Evolutionary conservation across 441 rosid genomes (phyloP).

Genomic region (Populus hybrid): DNA sequence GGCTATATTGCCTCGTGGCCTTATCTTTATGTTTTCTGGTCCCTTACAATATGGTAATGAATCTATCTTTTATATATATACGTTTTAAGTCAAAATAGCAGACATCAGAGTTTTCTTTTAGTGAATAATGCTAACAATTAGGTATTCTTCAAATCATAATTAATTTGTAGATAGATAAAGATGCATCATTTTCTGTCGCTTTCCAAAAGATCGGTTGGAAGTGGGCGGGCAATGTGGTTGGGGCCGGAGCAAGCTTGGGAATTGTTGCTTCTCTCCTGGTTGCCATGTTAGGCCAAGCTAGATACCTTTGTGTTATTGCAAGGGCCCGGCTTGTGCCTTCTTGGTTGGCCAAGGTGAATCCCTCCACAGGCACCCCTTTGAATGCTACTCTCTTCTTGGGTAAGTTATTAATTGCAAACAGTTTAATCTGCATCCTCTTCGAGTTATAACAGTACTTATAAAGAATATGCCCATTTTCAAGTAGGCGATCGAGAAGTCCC

Average conservation of each 20-base stretch:
- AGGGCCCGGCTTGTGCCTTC: conserved; percentile 82
- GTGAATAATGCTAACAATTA: not conserved
- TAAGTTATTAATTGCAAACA: conserved; percentile 20
- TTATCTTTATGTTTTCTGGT: conserved; percentile 71
- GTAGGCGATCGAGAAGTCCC: not conserved
- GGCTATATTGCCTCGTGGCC: conserved; percentile 78
- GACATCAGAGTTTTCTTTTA: not conserved
- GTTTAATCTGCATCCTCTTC: not conserved
- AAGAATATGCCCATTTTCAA: too few species aligned
- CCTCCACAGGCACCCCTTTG: conserved; percentile 88
- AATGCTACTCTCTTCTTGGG: conserved; percentile 93
- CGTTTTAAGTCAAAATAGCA: not conserved
- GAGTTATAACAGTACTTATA: too few species aligned
- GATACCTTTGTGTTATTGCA: conserved; percentile 86
- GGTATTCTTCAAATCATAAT: conserved; percentile 10
- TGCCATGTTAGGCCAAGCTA: conserved; percentile 92
- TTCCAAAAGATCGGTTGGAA: conserved; percentile 65
- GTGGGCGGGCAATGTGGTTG: conserved; percentile 87
- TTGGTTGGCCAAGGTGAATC: conserved; percentile 89
- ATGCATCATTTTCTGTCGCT: conserved; percentile 64
- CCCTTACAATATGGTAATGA: conserved; percentile 69
- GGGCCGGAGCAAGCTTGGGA: conserved; percentile 91
- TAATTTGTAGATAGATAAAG: conserved; percentile 40
- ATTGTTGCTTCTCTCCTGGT: conserved; percentile 86
- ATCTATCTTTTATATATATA: not conserved